Percentiles rank a stretch among this genome's conserved stretches.
Conservation (phyloP, 2,329 filamentous ascomycete species). For the Penicillium sp. region DNA sequence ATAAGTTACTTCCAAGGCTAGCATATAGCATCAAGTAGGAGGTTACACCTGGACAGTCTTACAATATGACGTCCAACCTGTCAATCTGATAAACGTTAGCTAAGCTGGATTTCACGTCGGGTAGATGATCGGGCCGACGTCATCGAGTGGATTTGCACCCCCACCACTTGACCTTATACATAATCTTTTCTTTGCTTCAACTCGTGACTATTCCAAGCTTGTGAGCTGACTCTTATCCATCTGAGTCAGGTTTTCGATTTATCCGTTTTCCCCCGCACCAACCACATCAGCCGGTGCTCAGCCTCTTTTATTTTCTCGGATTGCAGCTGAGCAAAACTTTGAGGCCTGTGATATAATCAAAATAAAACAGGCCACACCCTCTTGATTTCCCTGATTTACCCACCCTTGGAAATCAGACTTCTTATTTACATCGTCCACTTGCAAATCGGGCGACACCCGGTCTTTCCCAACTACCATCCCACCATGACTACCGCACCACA, state of each 20-base stretch:
- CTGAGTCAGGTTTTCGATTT: constrained; percentile 8
- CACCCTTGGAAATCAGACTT: constrained; percentile 7
- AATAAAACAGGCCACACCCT: constrained; percentile 7
- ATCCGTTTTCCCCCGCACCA: not conserved
- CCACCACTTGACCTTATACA: constrained; percentile 17
- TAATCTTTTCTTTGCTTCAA: constrained; percentile 3
- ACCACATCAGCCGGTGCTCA: constrained; percentile 6
- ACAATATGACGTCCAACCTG: not conserved
- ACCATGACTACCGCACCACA: constrained; percentile 26
- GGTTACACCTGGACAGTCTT: not conserved
- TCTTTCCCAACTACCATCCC: constrained; percentile 3
- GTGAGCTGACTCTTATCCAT: constrained; percentile 13
- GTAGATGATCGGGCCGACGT: constrained; percentile 25
- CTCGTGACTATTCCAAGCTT: constrained; percentile 5
- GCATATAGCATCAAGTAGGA: not conserved
- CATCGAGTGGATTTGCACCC: constrained; percentile 22
- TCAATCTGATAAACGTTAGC: not conserved
- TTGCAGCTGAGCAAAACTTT: constrained; percentile 11
- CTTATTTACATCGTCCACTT: constrained; percentile 19
- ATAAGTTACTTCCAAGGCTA: not conserved
- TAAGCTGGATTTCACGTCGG: constrained; percentile 5
- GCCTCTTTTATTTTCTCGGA: constrained; percentile 1
- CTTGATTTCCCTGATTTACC: constrained; percentile 8
- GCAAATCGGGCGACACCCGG: constrained; percentile 17
- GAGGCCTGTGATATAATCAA: constrained; percentile 5